A percentile compares a stretch with the other conserved stretches of the same genome.
Conservation (phyloP, 371 early-diverging fungal species). For the Chytridiales sp. region DNA sequence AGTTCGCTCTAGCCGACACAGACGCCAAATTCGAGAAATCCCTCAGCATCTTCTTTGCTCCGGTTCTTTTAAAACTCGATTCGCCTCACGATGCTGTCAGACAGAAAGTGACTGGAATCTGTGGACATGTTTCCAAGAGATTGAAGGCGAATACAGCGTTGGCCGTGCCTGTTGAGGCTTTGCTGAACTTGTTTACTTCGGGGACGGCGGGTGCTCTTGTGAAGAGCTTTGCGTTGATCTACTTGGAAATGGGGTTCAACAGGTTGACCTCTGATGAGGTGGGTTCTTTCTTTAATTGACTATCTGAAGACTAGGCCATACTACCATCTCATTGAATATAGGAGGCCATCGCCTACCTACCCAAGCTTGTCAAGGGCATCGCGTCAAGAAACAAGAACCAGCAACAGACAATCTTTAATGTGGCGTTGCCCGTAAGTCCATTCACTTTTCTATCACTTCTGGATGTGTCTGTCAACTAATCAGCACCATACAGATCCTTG, state of each 20-base stretch:
- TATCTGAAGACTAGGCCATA: constrained; percentile 1
- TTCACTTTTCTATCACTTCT: background rate
- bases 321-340: background rate
- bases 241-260: constrained; percentile 68
- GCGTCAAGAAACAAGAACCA: constrained; percentile 56
- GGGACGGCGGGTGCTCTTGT: constrained; percentile 41
- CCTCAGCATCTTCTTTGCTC: constrained; percentile 67
- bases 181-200: constrained; percentile 51
- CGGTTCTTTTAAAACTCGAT: constrained; percentile 72
- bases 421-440: constrained; percentile 59
- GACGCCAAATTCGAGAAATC: constrained; percentile 72
- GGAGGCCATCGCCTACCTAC: constrained; percentile 1
- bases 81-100: constrained; percentile 53
- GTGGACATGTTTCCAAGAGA: constrained; percentile 80
- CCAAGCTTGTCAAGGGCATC: constrained; percentile 61
- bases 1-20: constrained; percentile 78
- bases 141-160: constrained; percentile 62
- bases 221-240: constrained; percentile 71
- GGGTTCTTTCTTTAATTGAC: background rate
- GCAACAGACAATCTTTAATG: constrained; percentile 61
- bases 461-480: too few species aligned
- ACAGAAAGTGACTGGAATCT: constrained; percentile 67
- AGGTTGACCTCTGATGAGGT: constrained; percentile 25
- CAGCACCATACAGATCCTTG: constrained; percentile 44
- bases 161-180: constrained; percentile 60